Base-by-base conservation (phyloP, 2,329 filamentous ascomycete genomes). In the Xylaria digitata region DNA sequence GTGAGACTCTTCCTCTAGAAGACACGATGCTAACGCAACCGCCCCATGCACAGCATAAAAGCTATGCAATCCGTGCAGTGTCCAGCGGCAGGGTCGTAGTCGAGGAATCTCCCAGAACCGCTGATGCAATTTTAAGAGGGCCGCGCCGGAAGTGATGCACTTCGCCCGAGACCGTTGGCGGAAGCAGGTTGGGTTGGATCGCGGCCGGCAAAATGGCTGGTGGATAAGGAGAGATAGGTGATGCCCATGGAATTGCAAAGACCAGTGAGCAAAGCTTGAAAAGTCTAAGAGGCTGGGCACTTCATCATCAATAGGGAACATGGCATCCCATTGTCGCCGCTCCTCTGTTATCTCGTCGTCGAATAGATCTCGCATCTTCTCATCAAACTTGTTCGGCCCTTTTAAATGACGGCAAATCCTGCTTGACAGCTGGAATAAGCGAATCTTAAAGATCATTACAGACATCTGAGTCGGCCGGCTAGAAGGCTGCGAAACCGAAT, bases 371-470 rank as follows among this genome's bases (percentile, higher is more conserved):
- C 65, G 60, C 8, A 23, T 64, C 30, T 48, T 63, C 54, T 67
- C 60, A 26, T 67, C 65, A 21, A 63, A 61, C 43, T 64, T 67
- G 43, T 67, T 50, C 3, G 60, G 60, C 26, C 65, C 65, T 34
- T 63, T 67, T 13, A 67, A 15, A 32, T 67, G 61, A 6, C 65
- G 60, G 19, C 65, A 67, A 50, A 67, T 67, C 17, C 50, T 63
- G 40, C 46, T 64, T 13, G 65, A 67, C 15, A 67, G 42, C 37
- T 67, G 60, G 26, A 67, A 67, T 6, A 67, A 13, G 2, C 65
- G 65, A 45, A 67, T 64, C 19, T 67, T 67, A 4, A 59, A 59
- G 21, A 67, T 67, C 65, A 67, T 67, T 9, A 64, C 56, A 2
- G 65, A 64, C 65, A 67, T 67, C 34, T 67, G 65, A 17, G 65